Evolutionary conservation across 768 basidiomycete species (phyloP), one percentile per base, ranked within the genome.

Genomic region (Lactarius psammicola): DNA sequence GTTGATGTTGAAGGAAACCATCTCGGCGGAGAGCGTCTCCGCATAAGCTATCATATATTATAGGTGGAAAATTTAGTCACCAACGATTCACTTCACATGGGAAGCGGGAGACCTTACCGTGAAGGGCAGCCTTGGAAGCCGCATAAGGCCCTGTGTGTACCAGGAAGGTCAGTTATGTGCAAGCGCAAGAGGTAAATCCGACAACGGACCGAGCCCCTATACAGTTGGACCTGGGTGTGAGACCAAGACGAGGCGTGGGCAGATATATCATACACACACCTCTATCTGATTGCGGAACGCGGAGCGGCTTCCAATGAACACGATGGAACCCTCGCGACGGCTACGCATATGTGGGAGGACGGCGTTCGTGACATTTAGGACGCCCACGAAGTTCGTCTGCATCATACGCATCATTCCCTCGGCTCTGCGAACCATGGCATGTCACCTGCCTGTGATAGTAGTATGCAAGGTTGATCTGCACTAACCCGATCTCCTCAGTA

Each of bases 291-390:
- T 64, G 17, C 63, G 62, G 62, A 56, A 78, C 3, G 72, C 76
- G 26, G 76, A 76, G 28, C 77, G 74, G 68, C 76, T 77, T 34
- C 78, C 77, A 11, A 79, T 75, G 56, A 78, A 74, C 54, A 79
- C 75, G 40, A 79, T 68, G 20, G 76, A 75, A 31, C 78, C 78
- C 46, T 71, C 70, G 60, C 73, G 63, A 38, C 75, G 74, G 56
- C 71, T 68, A 33, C 78, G 75, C 74, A 79, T 75, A 69, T 80
- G 72, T 6, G 82, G 81, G 15, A 83, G 74, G 36, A 77, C 71
- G 42, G 80, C 80, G 66, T 78, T 78, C 31, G 77, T 79, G 54
- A 81, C 76, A 63, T 80, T 80, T 49, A 82, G 71, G 9, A 76
- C 75, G 15, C 81, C 81, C 59, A 81, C 80, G 61, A 81, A 76